Evolutionary conservation across 192 early-diverging fungal genomes (phyloP), one percentile per base, ranked within the genome.

Genomic region (Umbelopsis sp.): DNA sequence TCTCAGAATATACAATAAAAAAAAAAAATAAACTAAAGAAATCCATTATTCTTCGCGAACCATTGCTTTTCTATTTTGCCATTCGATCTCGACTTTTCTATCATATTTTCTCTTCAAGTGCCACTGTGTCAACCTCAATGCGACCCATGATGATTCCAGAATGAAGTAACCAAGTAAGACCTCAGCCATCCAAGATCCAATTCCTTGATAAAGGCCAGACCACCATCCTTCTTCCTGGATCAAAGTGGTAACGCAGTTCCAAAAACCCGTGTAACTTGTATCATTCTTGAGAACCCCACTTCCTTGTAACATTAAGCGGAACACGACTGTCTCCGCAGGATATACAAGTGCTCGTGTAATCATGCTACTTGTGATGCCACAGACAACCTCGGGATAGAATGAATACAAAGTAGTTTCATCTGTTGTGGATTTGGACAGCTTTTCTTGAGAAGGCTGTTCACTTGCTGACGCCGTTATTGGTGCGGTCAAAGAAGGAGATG

Each of bases 351-450:
- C 75, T 4, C 82, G 74, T 2, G 82, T 78, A 17, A 83, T 41
- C 49, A 86, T 81, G 44, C 77, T 82, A 47, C 82, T 83, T 10
- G 80, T 68, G 31, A 86, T 74, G 14, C 78, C 80, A 66, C 82
- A 83, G 21, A 81, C 81, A 41, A 86, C 80, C 45, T 86, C 84
- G 3, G 84, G 80, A 68, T 83, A 86, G 43, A 81, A 86, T 25
- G 81, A 77, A 41, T 78, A 76, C 26, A 83, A 16, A n/a, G 81
- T 65, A 0, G 75, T 65, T 41, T 65, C 49, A 5, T 77, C 68
- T 21, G 51, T 22, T 11, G 31, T 24, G 16, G 36, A 24, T 22
- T 70, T 49, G 14, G 47, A 53, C 14, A 26, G 20, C 6, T 44
- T 12, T 0, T 70, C 52, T 25, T 20, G 47, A 1, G 47, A 53